Evolutionary conservation across 441 rosid species (phyloP).

Genomic region (Codiaeum variegatum): DNA sequence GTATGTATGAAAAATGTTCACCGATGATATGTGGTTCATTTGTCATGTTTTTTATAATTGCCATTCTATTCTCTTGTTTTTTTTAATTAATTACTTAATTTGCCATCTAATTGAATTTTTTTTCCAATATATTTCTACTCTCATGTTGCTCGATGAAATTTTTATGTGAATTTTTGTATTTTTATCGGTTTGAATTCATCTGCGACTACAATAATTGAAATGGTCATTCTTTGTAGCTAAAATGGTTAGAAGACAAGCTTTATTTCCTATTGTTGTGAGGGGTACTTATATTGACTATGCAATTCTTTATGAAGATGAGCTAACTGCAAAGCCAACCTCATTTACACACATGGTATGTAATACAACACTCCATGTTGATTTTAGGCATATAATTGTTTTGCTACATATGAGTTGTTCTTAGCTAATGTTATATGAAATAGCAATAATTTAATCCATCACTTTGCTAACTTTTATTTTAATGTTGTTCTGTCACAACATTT

Average conservation of each 20-base stretch:
- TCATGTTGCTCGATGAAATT: neutral
- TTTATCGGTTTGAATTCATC: too few species aligned
- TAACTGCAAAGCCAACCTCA: constrained; percentile 65
- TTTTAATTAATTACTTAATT: neutral
- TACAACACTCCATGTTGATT: constrained; percentile 1
- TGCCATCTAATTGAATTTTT: neutral
- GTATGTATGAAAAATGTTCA: too few species aligned
- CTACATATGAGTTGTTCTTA: neutral
- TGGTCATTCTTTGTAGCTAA: constrained; percentile 44
- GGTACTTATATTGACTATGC: constrained; percentile 91
- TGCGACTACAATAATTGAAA: too few species aligned
- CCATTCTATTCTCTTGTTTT: neutral
- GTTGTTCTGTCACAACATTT: neutral
- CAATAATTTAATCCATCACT: too few species aligned
- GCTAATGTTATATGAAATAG: neutral
- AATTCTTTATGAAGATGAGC: constrained; percentile 76
- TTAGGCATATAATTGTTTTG: neutral
- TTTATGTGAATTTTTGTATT: neutral
- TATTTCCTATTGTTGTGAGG: constrained; percentile 90
- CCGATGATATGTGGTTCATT: too few species aligned
- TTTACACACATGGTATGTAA: constrained; percentile 63
- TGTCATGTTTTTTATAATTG: too few species aligned
- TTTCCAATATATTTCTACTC: neutral
- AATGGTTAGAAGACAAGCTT: constrained; percentile 82
- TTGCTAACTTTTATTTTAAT: neutral